Evolutionary conservation across 2,329 filamentous ascomycete genomes (phyloP), one percentile per base, ranked within the genome.

Genomic region (Mycosphaerella sp.): DNA sequence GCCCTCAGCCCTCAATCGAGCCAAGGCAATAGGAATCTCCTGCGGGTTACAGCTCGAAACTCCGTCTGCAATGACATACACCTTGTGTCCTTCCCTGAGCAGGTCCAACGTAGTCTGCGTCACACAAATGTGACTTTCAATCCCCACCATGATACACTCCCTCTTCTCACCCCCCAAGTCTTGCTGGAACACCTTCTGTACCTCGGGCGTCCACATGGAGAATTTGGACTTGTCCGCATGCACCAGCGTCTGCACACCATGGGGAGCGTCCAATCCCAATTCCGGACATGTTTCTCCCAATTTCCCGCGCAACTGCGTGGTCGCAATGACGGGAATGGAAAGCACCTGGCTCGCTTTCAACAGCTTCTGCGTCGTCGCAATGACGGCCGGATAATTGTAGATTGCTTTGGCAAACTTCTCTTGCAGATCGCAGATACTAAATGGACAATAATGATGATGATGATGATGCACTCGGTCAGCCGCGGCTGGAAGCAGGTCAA

Each of bases 81-180:
- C 92, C 50, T 77, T 76, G 71, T 95, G 88, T 0, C 90, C 90
- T 1, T 79, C 78, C 21, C 77, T 75, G 42, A 93, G 74, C 46
- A 95, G 74, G 74, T 96, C 92, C 41, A 96, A 78, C 12, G 88
- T 83, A 41, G 92, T 96, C 78, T 97, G 92, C 57, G 89, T 91
- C 31, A 97, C 84, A 76, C 92, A 97, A 69, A 97, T 93, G 73
- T 97, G 92, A 40, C 83, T 82, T 73, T 97, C 92, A 68, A 97
- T 95, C 38, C 92, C 92, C 12, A 95, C 85, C 59, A 97, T 82
- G 52, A 88, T 85, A 50, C 89, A 80, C 64, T 85, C 80, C 21
- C 80, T 73, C 58, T 72, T 68, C 57, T 71, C 64, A n/a, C 59
- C 51, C 4, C 73, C 68, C 38, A 76, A 66, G 21, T 65, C 65